These are phyloP conservation scores for Aquilaria sinensis DNA, from an alignment of 345 rosid genomes.

Conservation along the genomic window DNA sequence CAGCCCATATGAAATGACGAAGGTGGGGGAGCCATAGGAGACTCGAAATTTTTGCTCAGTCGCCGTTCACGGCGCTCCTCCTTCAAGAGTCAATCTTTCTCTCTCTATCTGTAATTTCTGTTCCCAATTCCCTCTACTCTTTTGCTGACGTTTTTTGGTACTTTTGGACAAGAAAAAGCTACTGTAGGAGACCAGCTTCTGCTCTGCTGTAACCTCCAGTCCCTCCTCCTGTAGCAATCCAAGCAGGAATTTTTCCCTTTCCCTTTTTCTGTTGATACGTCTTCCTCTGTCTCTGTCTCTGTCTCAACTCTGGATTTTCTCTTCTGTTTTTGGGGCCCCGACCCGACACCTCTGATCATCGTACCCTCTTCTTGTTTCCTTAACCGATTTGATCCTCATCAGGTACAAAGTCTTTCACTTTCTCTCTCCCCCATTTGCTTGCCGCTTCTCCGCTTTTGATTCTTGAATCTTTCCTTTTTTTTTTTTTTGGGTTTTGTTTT, in stretches of 20 bases:
- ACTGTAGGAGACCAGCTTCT: not conserved
- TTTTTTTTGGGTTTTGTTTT: not conserved
- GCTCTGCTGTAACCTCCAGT: not conserved
- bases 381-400: slow-evolving; percentile 6
- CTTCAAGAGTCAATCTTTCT: no score
- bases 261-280: not conserved
- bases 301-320: not conserved
- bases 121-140: not conserved
- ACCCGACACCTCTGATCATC: slow-evolving; percentile 43
- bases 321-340: not conserved
- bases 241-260: no score
- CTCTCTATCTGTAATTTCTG: no score
- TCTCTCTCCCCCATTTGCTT: not conserved
- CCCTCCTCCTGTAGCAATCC: not conserved
- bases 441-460: no score
- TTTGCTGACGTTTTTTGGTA: not conserved
- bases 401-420: slow-evolving; percentile 6
- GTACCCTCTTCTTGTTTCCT: slow-evolving; percentile 23
- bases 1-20: no score
- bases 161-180: not conserved
- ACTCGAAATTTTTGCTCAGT: no score
- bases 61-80: no score
- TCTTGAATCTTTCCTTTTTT: not conserved
- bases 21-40: no score
- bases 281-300: slow-evolving; percentile 1